These are phyloP conservation scores for Isabelozyma pseudorhagii DNA, from an alignment of 805 yeast species.

Conservation along the genomic window DNA sequence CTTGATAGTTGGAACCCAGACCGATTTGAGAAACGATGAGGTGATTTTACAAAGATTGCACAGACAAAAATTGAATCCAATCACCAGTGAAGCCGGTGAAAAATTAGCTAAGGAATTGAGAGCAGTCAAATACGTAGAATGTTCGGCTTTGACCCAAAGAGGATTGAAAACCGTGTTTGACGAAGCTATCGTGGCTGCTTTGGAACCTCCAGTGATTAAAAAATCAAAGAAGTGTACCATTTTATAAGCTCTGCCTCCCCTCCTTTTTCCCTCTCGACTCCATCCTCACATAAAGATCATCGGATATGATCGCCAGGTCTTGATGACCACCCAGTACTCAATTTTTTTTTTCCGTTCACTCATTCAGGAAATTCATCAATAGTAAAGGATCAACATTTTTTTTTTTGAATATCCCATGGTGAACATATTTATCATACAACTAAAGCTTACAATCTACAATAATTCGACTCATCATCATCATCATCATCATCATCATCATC, in stretches of 20 bases:
- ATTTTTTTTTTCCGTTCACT: too few species aligned
- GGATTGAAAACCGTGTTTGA: constrained; percentile 93
- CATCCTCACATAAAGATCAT: too few species aligned
- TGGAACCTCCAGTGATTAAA: constrained; percentile 61
- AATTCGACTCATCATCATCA: too few species aligned
- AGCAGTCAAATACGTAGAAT: constrained; percentile 63
- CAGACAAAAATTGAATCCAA: constrained; percentile 77
- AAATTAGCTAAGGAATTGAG: constrained; percentile 22
- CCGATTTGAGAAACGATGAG: constrained; percentile 82
- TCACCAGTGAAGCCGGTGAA: constrained; percentile 89
- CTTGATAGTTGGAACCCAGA: constrained; percentile 88
- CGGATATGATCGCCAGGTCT: too few species aligned
- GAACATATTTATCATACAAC: too few species aligned
- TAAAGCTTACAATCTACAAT: too few species aligned
- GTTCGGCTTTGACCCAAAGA: constrained; percentile 87
- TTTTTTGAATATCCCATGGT: too few species aligned
- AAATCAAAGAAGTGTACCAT: constrained; percentile 71
- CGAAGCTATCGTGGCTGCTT: constrained; percentile 87
- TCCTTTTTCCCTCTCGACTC: too few species aligned
- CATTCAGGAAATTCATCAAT: too few species aligned
- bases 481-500: too few species aligned
- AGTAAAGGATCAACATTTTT: too few species aligned
- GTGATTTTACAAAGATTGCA: constrained; percentile 71
- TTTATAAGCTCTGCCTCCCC: constrained; percentile 38
- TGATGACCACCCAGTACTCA: too few species aligned